These are phyloP conservation scores for Babesia microti DNA, from an alignment of 169 alveolate genomes.

Conservation along the genomic window DNA sequence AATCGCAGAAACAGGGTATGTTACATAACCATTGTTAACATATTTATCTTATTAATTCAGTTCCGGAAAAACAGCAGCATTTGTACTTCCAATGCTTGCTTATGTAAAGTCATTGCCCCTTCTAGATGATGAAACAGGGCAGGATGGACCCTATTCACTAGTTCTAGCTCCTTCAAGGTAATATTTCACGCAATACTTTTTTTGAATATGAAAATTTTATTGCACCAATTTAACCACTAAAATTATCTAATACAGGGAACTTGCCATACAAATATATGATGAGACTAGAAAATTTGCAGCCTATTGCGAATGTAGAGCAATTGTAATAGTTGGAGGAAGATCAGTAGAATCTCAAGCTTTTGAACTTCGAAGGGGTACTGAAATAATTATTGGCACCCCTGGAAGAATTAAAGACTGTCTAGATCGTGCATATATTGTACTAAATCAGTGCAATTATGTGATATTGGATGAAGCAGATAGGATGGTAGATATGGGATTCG, in stretches of 20 bases:
- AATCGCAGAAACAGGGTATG: slow-evolving; percentile 94
- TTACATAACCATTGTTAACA: slow-evolving; percentile 3
- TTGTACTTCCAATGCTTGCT: slow-evolving; percentile 86
- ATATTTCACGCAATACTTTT: slow-evolving; percentile 7
- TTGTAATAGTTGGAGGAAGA: slow-evolving; percentile 92
- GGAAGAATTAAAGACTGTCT: slow-evolving; percentile 93
- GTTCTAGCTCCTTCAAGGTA: slow-evolving; percentile 85
- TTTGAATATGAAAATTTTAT: slow-evolving; percentile 4
- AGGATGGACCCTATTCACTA: slow-evolving; percentile 91
- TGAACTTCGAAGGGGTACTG: slow-evolving; percentile 86
- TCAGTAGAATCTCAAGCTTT: slow-evolving; percentile 83
- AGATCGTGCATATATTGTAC: slow-evolving; percentile 77
- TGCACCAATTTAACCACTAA: not conserved
- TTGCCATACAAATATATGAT: slow-evolving; percentile 85
- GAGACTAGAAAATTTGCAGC: slow-evolving; percentile 80
- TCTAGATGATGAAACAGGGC: slow-evolving; percentile 74
- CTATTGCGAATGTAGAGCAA: slow-evolving; percentile 69
- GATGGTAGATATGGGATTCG: slow-evolving; percentile 95
- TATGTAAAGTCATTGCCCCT: slow-evolving; percentile 79
- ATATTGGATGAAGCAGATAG: slow-evolving; percentile 96
- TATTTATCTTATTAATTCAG: slow-evolving; percentile 2
- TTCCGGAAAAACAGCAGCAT: slow-evolving; percentile 90
- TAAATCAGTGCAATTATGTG: slow-evolving; percentile 84
- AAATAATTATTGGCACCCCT: slow-evolving; percentile 93
- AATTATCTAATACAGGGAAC: slow-evolving; percentile 55